These are phyloP conservation scores for Colletotrichum spaethianum DNA, from an alignment of 2,329 filamentous ascomycete genomes.

Conservation along the genomic window DNA sequence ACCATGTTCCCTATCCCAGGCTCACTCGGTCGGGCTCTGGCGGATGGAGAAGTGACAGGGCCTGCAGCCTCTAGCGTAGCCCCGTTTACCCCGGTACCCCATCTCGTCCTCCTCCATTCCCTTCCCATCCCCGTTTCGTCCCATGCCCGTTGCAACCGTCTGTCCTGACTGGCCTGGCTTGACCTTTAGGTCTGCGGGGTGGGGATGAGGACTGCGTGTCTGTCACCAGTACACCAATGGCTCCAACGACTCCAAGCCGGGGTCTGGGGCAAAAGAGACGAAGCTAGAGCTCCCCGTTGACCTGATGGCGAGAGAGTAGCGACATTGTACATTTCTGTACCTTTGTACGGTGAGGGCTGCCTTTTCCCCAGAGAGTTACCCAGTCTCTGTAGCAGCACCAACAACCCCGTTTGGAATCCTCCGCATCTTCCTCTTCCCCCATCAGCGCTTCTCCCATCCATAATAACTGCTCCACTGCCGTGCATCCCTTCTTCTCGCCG, in stretches of 20 bases:
- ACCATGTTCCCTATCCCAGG: conserved; percentile 5
- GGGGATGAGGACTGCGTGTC: conserved; percentile 7
- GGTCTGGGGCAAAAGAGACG: conserved; percentile 23
- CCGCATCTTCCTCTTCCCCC: conserved; percentile 26
- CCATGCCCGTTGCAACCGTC: conserved; percentile 34
- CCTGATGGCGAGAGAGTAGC: neutral
- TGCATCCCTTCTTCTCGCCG: conserved; percentile 29
- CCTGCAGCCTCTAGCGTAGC: conserved; percentile 23
- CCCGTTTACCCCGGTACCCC: conserved; percentile 24
- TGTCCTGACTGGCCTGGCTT: conserved; percentile 34
- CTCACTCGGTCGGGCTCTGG: conserved; percentile 19
- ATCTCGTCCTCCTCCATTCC: conserved; percentile 13
- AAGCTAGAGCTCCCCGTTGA: conserved; percentile 17
- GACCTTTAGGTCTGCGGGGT: conserved; percentile 17
- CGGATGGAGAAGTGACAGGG: conserved; percentile 15
- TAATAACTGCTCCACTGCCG: conserved; percentile 41
- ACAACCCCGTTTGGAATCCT: conserved; percentile 25
- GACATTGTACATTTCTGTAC: conserved; percentile 2
- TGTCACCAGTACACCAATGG: conserved; percentile 28
- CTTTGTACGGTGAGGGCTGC: neutral
- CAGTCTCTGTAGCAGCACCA: conserved; percentile 13
- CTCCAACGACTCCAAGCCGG: conserved; percentile 13
- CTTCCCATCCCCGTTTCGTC: conserved; percentile 37
- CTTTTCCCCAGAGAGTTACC: neutral
- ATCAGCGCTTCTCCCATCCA: conserved; percentile 34